These are phyloP conservation scores for Laburnicola sp. DNA, from an alignment of 2,329 filamentous ascomycete genomes.

Conservation along the genomic window DNA sequence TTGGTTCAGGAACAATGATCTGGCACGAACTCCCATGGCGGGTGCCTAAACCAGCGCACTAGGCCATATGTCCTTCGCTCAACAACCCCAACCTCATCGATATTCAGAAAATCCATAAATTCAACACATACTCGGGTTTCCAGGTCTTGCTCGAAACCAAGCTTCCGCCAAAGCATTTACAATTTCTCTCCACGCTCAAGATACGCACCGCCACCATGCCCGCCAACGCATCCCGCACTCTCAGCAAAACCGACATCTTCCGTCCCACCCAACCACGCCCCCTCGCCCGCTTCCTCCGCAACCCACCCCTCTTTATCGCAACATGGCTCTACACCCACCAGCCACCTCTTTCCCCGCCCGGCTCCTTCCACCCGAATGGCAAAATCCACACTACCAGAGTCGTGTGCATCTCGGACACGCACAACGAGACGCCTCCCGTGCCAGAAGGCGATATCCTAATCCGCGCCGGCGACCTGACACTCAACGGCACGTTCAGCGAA, in stretches of 20 bases:
- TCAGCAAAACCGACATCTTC: slow-evolving; percentile 8
- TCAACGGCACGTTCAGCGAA: slow-evolving; percentile 68
- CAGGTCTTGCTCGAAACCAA: too few relatives aligned
- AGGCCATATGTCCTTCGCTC: neutral
- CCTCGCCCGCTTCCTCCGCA: neutral
- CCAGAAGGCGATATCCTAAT: slow-evolving; percentile 81
- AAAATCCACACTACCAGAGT: slow-evolving; percentile 61
- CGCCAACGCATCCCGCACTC: too few relatives aligned
- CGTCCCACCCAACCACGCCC: neutral
- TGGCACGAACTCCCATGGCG: neutral
- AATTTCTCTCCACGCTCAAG: too few relatives aligned
- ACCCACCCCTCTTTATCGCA: slow-evolving; percentile 5
- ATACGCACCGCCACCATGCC: too few relatives aligned
- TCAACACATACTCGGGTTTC: too few relatives aligned
- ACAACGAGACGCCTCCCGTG: slow-evolving; percentile 55
- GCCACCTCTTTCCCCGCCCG: neutral
- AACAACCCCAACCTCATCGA: too few relatives aligned
- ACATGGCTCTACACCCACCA: slow-evolving; percentile 14
- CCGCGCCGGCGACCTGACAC: slow-evolving; percentile 81
- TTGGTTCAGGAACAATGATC: neutral
- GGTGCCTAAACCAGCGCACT: neutral
- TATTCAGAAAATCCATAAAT: too few relatives aligned
- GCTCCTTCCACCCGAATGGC: too few relatives aligned
- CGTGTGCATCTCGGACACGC: slow-evolving; percentile 87
- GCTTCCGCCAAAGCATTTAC: too few relatives aligned